phyloP scores from a whole-genome alignment of 73 alveolate genomes.

The Paramecium octaurelia region DNA sequence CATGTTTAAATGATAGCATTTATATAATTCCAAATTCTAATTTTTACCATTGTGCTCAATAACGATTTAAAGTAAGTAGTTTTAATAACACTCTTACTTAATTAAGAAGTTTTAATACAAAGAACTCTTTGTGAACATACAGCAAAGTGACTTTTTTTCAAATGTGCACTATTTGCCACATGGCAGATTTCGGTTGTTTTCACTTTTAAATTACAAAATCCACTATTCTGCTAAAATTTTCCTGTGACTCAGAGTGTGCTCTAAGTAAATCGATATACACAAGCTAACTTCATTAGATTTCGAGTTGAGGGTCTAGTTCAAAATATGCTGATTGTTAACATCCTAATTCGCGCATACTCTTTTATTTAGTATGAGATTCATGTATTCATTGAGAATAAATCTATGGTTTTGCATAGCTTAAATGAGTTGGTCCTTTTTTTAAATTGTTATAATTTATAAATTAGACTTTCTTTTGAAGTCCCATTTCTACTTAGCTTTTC shows the following conservation, averaged over 20 bases:
- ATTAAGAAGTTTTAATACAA: not conserved
- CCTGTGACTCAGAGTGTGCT: not conserved
- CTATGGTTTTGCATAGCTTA: not conserved
- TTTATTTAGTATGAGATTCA: not conserved
- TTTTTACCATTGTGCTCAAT: not conserved
- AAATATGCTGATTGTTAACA: not conserved
- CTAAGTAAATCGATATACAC: not conserved
- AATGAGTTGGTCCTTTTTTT: not conserved
- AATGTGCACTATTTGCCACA: not conserved
- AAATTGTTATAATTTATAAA: slow-evolving; percentile 1
- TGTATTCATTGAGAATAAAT: not conserved
- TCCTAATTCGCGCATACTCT: not conserved
- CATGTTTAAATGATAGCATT: not conserved
- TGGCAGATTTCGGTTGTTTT: not conserved
- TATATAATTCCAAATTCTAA: slow-evolving; percentile 6
- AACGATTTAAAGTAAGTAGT: not conserved
- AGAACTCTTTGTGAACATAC: not conserved
- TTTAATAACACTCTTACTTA: not conserved
- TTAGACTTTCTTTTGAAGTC: not conserved
- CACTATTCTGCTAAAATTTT: not conserved
- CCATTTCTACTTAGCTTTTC: not conserved
- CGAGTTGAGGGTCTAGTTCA: not conserved
- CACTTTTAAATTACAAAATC: not conserved
- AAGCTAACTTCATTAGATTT: not conserved
- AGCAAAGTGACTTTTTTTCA: not conserved